A percentile compares a stretch with the other conserved stretches of the same genome.
Evolutionary conservation across 805 yeast species (phyloP).

Genomic region (Kuraishia hungarica): DNA sequence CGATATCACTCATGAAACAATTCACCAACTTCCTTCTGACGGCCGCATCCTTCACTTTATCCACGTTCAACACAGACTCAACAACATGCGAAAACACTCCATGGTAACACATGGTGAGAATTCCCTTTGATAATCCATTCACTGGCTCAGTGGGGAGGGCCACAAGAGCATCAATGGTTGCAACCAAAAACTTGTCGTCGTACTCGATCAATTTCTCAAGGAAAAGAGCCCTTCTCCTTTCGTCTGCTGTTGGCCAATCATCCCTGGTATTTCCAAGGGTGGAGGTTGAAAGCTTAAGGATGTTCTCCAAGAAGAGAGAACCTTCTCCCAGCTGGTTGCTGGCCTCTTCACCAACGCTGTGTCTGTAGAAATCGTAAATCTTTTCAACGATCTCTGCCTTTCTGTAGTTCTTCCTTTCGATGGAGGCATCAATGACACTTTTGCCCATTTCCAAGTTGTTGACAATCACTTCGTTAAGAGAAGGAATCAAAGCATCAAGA

Average conservation of each 20-base stretch:
- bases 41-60: conserved; percentile 37
- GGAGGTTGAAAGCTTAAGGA: conserved; percentile 54
- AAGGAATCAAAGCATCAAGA: conserved; percentile 58
- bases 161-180: conserved; percentile 52
- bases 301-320: conserved; percentile 54
- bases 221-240: conserved; percentile 70
- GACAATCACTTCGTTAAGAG: conserved; percentile 49
- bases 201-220: conserved; percentile 65
- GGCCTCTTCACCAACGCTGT: conserved; percentile 17
- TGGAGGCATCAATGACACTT: conserved; percentile 59
- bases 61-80: conserved; percentile 50
- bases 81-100: conserved; percentile 89
- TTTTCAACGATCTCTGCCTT: conserved; percentile 49
- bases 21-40: conserved; percentile 64
- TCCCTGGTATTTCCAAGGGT: conserved; percentile 76
- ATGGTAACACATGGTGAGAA: conserved; percentile 72
- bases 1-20: conserved; percentile 44
- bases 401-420: conserved; percentile 45
- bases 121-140: conserved; percentile 16
- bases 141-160: conserved; percentile 41
- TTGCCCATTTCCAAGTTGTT: conserved; percentile 67
- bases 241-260: conserved; percentile 91
- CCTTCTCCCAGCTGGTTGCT: conserved; percentile 19
- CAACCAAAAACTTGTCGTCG: conserved; percentile 49
- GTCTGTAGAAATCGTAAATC: conserved; percentile 32